These are phyloP conservation scores for Cutaneotrichosporon cutaneum DNA, from an alignment of 1,284 basidiomycete species.

Conservation along the genomic window DNA sequence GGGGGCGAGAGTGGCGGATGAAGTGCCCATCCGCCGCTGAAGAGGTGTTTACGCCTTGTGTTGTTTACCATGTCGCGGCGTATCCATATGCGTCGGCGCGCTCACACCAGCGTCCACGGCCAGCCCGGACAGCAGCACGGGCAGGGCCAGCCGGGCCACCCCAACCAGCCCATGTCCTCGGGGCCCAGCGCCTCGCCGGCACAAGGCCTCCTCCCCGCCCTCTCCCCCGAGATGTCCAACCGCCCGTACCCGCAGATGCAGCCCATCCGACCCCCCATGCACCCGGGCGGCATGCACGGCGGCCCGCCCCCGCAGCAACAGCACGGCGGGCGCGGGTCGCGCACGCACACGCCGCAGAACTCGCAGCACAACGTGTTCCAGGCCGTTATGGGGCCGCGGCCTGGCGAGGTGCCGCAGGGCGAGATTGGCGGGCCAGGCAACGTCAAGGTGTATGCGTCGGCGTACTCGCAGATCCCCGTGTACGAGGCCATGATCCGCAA, in stretches of 20 bases:
- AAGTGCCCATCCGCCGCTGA: not conserved
- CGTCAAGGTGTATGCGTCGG: conserved; percentile 49
- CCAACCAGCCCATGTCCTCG: not conserved
- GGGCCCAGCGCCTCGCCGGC: conserved; percentile 1
- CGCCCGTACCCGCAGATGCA: conserved; percentile 1
- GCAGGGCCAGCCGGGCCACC: not conserved
- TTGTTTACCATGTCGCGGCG: not conserved
- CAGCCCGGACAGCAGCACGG: conserved; percentile 3
- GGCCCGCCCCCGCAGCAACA: not conserved
- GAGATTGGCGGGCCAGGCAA: conserved; percentile 30
- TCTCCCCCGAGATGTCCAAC: conserved; percentile 14
- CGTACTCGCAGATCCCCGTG: conserved; percentile 59
- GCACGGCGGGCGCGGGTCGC: not conserved
- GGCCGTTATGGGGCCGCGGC: conserved; percentile 43
- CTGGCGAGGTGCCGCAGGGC: conserved; percentile 40
- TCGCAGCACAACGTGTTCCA: conserved; percentile 41
- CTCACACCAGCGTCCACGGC: conserved; percentile 1
- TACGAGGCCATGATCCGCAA: conserved; percentile 97
- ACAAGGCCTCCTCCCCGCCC: conserved; percentile 16
- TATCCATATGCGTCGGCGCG: not conserved
- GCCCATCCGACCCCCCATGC: conserved; percentile 6
- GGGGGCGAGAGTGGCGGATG: not conserved
- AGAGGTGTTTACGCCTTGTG: not conserved
- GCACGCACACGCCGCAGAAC: conserved; percentile 20
- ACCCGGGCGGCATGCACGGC: conserved; percentile 4